phyloP scores from a whole-genome alignment of 371 early-diverging fungal genomes.

The Haplosporangium sp. region DNA sequence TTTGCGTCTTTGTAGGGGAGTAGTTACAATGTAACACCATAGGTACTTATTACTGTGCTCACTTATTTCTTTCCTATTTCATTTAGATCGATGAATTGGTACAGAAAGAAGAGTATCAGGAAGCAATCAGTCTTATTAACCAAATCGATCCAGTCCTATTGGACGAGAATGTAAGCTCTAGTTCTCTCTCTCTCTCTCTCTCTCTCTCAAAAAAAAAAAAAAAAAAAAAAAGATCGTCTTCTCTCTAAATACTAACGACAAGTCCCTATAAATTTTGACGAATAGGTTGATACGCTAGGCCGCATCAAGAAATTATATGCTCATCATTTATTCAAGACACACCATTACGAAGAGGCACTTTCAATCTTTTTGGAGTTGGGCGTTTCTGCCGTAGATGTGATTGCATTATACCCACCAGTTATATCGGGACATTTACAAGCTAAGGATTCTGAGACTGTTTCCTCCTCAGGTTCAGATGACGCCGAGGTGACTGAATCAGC shows the following conservation, averaged over 20 bases:
- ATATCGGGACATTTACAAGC: slow-evolving; percentile 62
- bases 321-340: slow-evolving; percentile 81
- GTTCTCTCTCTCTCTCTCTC: too few species aligned
- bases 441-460: slow-evolving; percentile 24
- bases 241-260: too few species aligned
- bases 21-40: too few species aligned
- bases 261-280: too few species aligned
- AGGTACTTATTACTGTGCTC: background rate
- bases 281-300: slow-evolving; percentile 62
- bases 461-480: slow-evolving; percentile 20
- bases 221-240: too few species aligned
- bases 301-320: slow-evolving; percentile 87
- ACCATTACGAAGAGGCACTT: slow-evolving; percentile 85
- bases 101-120: slow-evolving; percentile 78
- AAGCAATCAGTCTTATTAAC: slow-evolving; percentile 88
- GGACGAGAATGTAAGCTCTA: slow-evolving; percentile 75
- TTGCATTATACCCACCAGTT: slow-evolving; percentile 84
- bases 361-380: slow-evolving; percentile 82
- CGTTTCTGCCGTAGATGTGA: slow-evolving; percentile 86
- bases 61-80: background rate
- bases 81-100: slow-evolving; percentile 82
- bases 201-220: background rate
- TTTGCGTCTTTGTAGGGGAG: background rate
- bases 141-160: slow-evolving; percentile 88
- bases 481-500: slow-evolving; percentile 3